Evolutionary conservation across 2,329 filamentous ascomycete genomes (phyloP).

Genomic region (Hypoxylon sp.): DNA sequence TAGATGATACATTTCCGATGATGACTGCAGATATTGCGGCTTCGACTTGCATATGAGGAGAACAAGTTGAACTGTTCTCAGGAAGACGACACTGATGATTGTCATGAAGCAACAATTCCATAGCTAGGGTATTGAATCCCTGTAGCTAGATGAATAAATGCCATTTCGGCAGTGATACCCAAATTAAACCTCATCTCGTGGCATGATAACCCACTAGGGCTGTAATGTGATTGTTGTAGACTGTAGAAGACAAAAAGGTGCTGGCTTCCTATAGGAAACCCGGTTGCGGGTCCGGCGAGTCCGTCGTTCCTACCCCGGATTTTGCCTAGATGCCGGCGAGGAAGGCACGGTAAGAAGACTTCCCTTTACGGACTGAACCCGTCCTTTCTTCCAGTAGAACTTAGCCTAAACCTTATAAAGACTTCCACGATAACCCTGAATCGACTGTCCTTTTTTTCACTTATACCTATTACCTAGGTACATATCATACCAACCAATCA

Average conservation of each 20-base stretch:
- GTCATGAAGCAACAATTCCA: constrained; percentile 42
- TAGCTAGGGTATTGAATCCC: constrained; percentile 21
- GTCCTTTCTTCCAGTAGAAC: too few relatives aligned
- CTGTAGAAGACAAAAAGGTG: background rate
- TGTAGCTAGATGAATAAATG: constrained; percentile 27
- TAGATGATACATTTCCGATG: constrained; percentile 30
- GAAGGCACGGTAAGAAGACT: background rate
- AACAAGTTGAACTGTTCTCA: constrained; percentile 12
- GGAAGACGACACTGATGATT: constrained; percentile 35
- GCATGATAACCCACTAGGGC: background rate
- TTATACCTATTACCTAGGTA: background rate
- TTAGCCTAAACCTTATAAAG: background rate
- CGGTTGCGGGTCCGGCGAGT: background rate
- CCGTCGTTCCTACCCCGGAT: constrained; percentile 19
- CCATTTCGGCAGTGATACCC: constrained; percentile 36
- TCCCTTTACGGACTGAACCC: background rate
- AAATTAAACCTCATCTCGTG: background rate
- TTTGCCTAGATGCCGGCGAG: background rate
- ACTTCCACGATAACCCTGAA: too few relatives aligned
- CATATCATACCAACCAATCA: background rate
- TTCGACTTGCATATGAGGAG: constrained; percentile 33
- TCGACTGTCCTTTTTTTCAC: background rate
- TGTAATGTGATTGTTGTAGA: constrained; percentile 6
- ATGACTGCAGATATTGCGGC: constrained; percentile 26
- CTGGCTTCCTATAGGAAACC: background rate